Base-by-base conservation (phyloP, 371 early-diverging fungal genomes). In the Mortierella sp. region DNA sequence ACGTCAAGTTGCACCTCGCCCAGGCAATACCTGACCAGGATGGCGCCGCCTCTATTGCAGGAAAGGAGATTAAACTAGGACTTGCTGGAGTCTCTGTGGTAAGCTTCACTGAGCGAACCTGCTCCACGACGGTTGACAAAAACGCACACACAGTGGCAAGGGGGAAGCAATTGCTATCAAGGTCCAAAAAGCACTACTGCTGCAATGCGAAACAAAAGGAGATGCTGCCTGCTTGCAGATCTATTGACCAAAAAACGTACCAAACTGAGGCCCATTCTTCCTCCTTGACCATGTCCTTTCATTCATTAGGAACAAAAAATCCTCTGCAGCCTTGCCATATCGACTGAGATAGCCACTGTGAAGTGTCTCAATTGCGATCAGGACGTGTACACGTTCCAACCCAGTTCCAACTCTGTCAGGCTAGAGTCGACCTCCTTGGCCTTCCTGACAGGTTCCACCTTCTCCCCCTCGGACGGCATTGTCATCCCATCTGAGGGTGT, bases 21-120 rank as follows among this genome's bases (percentile, higher is more conserved):
- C n/a, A n/a, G n/a, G 49, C 48, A 3, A 60, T 39, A 8, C 63
- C 56, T n/a, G 56, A 51, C 22, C 43, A 50, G 45, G 45, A 25
- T n/a, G n/a, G n/a, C n/a, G n/a, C n/a, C 29, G 25, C 19, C 17
- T 31, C 49, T 16, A 34, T 63, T 0, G 56, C 53, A 25, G 74
- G 74, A 24, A 67, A 55, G 17, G 64, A 60, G 24, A 45, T 59
- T 2, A 53, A 74, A 48, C 64, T 74, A 8, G 74, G 74, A 14
- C 63, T 74, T 6, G 74, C 68, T 8, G 74, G 74, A 19, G 74
- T 74, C n/a, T 63, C 68, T 16, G 68, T 74, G 64, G 74, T 74
- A 67, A 48, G 74, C 25, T 47, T 21, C 25, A n/a, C 19, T 45
- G 21, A 6, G 19, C 21, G 2, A 17, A 34, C 54, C 17, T 39